These are phyloP conservation scores for Fusarium euwallaceae DNA, from an alignment of 2,329 filamentous ascomycete species.

Conservation along the genomic window DNA sequence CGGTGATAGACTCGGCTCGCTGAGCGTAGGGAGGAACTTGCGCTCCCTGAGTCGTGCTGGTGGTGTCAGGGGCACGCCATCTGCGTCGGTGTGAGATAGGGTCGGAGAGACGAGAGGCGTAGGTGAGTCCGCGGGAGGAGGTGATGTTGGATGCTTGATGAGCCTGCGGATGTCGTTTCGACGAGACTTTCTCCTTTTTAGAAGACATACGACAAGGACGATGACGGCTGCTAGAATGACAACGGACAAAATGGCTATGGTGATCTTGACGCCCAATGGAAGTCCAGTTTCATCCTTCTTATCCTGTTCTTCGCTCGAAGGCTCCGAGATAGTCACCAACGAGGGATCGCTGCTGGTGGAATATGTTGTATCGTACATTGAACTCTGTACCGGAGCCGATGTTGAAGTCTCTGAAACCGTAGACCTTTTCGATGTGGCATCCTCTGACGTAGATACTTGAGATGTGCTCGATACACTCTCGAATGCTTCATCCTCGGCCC, in stretches of 20 bases:
- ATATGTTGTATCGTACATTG: slow-evolving; percentile 31
- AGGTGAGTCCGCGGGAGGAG: slow-evolving; percentile 51
- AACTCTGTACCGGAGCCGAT: slow-evolving; percentile 12
- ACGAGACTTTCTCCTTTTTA: slow-evolving; percentile 48
- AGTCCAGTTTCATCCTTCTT: slow-evolving; percentile 40
- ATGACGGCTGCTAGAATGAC: slow-evolving; percentile 55
- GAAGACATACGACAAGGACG: slow-evolving; percentile 53
- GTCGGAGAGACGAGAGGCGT: slow-evolving; percentile 59
- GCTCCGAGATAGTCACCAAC: slow-evolving; percentile 26
- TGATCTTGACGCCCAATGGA: slow-evolving; percentile 57
- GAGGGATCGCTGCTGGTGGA: slow-evolving; percentile 38
- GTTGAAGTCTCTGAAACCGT: slow-evolving; percentile 9
- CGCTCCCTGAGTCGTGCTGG: slow-evolving; percentile 64
- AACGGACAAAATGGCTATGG: slow-evolving; percentile 59
- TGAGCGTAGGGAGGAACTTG: slow-evolving; percentile 53
- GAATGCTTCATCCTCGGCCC: slow-evolving; percentile 6
- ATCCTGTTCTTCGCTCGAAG: slow-evolving; percentile 13
- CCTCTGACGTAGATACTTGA: background rate
- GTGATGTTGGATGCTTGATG: slow-evolving; percentile 42
- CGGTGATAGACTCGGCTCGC: slow-evolving; percentile 5
- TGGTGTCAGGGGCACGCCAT: slow-evolving; percentile 54
- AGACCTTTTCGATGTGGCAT: background rate
- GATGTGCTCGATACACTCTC: background rate
- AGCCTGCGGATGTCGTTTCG: slow-evolving; percentile 20
- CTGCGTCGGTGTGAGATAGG: slow-evolving; percentile 41